These are phyloP conservation scores for Solanum medicagineum DNA, from an alignment of 257 asterid species.

Conservation along the genomic window DNA sequence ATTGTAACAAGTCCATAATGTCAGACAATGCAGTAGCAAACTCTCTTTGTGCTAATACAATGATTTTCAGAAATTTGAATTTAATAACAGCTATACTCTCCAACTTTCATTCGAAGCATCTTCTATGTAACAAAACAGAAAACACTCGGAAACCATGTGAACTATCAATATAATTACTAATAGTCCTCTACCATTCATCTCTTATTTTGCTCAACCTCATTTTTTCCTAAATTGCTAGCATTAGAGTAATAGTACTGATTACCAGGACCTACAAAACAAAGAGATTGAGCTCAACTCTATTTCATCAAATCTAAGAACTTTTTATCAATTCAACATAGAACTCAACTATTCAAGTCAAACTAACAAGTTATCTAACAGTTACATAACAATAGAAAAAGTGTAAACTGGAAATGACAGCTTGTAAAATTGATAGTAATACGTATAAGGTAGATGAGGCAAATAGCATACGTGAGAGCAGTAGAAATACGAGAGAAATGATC, in stretches of 20 bases:
- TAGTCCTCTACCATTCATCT: not conserved
- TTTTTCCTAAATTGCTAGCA: not conserved
- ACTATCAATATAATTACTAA: not conserved
- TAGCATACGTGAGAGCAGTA: conserved; percentile 26
- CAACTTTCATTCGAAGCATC: not conserved
- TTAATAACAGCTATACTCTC: not conserved
- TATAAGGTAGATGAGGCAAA: not conserved
- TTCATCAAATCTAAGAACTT: not conserved
- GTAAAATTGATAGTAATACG: not conserved
- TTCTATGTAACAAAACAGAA: not conserved
- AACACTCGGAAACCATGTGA: not conserved
- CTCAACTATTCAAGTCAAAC: not conserved
- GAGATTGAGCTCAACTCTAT: not conserved
- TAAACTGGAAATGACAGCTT: not conserved
- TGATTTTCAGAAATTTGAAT: not conserved
- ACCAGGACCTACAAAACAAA: not conserved
- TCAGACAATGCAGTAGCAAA: not conserved
- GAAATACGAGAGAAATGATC: conserved; percentile 76
- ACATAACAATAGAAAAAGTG: not conserved
- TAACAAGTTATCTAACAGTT: not conserved
- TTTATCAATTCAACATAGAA: not conserved
- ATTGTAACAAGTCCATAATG: not conserved
- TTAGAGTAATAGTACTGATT: not conserved
- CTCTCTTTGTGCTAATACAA: not conserved
- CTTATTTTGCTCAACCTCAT: not conserved